Evolutionary conservation across 1,284 basidiomycete genomes (phyloP).

Genomic region (Ustilago nuda): DNA sequence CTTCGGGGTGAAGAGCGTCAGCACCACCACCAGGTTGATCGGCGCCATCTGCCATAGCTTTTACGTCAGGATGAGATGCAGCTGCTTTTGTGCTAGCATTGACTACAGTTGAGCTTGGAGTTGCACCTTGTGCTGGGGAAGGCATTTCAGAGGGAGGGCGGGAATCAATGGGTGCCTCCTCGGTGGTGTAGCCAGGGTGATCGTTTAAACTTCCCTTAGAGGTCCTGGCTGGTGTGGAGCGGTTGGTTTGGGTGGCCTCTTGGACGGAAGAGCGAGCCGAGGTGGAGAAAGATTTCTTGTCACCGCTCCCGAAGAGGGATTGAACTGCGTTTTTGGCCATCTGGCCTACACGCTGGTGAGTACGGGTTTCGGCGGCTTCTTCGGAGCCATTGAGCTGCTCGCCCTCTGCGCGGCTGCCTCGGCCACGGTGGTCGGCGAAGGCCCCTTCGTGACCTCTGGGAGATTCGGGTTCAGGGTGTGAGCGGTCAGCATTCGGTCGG

Average conservation of each 20-base stretch:
- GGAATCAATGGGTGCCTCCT: slow-evolving; percentile 50
- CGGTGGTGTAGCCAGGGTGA: slow-evolving; percentile 53
- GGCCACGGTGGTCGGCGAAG: slow-evolving; percentile 50
- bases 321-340: slow-evolving; percentile 35
- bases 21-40: slow-evolving; percentile 31
- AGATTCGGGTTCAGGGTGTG: slow-evolving; percentile 35
- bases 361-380: slow-evolving; percentile 41
- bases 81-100: slow-evolving; percentile 45
- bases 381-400: slow-evolving; percentile 37
- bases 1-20: slow-evolving; percentile 50
- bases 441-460: slow-evolving; percentile 41
- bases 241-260: slow-evolving; percentile 20
- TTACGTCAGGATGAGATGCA: slow-evolving; percentile 34
- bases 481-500: slow-evolving; percentile 24
- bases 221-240: slow-evolving; percentile 17
- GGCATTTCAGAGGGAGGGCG: slow-evolving; percentile 46
- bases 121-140: slow-evolving; percentile 17
- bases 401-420: slow-evolving; percentile 23
- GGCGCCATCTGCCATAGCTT: slow-evolving; percentile 55
- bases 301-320: slow-evolving; percentile 23
- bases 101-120: slow-evolving; percentile 12
- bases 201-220: slow-evolving; percentile 34
- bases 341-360: slow-evolving; percentile 28
- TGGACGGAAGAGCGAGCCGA: slow-evolving; percentile 9
- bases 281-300: slow-evolving; percentile 40